A percentile compares a stretch with the other conserved stretches of the same genome.
Conservation (phyloP, 495 filamentous ascomycete species). For the Annulohypoxylon bovei region DNA sequence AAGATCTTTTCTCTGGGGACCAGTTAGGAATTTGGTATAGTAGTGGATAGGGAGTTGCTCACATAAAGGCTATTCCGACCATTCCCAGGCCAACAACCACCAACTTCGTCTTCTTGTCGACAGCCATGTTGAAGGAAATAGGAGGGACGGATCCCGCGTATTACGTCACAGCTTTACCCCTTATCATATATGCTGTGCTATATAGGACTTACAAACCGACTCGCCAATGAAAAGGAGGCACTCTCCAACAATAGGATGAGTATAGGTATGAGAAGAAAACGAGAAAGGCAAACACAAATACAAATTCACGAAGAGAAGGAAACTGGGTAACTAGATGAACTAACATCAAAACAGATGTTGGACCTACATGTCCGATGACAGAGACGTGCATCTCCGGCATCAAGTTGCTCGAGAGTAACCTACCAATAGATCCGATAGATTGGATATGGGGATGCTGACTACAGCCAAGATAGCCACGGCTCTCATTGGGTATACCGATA, state of each 20-base stretch:
- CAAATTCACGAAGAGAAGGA: not conserved
- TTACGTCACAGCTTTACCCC: constrained; percentile 29
- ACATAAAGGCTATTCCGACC: constrained; percentile 97
- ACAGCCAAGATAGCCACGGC: constrained; percentile 23
- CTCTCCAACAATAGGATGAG: not conserved
- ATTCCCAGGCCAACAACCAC: constrained; percentile 94
- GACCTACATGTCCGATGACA: constrained; percentile 12
- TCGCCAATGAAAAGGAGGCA: not conserved
- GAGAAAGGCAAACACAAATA: not conserved
- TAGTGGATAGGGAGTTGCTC: constrained; percentile 44
- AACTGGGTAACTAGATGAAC: not conserved
- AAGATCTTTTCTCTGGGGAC: constrained; percentile 82
- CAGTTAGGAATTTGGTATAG: constrained; percentile 67
- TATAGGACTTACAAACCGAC: not conserved
- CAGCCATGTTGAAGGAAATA: constrained; percentile 43
- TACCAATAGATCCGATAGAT: constrained; percentile 29
- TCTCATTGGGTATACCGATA: constrained; percentile 25
- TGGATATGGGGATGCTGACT: constrained; percentile 20
- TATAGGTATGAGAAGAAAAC: not conserved
- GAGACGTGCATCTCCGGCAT: constrained; percentile 36
- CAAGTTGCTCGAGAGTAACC: constrained; percentile 10
- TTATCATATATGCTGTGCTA: constrained; percentile 15
- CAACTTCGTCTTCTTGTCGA: constrained; percentile 68
- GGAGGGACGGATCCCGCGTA: not conserved
- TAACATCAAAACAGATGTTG: constrained; percentile 8